These are phyloP conservation scores for Datisca glomerata DNA, from an alignment of 306 rosid genomes.

Conservation along the genomic window DNA sequence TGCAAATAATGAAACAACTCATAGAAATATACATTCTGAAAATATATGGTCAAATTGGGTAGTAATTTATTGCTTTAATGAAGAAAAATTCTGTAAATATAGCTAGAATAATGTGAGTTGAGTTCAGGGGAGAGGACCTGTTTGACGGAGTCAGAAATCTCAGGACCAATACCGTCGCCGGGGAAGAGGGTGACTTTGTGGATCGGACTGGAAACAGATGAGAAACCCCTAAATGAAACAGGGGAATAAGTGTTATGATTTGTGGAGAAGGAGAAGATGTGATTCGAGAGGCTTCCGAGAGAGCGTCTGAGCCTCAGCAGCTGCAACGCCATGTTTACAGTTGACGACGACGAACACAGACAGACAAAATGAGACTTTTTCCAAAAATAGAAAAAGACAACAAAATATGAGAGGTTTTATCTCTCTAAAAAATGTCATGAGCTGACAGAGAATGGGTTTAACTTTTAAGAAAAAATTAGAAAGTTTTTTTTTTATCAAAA, in stretches of 20 bases:
- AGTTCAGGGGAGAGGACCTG: background rate
- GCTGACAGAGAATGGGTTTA: no score
- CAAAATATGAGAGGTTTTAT: no score
- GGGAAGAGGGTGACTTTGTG: slow-evolving; percentile 1
- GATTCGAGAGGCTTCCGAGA: background rate
- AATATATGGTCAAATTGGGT: no score
- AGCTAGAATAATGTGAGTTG: no score
- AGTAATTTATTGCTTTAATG: background rate
- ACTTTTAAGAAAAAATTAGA: no score
- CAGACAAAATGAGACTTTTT: no score
- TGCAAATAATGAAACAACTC: slow-evolving; percentile 3
- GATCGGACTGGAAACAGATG: background rate
- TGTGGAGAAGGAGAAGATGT: background rate
- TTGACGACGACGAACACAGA: background rate
- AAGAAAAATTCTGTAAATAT: background rate
- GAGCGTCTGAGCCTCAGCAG: background rate
- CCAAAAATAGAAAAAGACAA: no score
- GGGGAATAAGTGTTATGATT: background rate
- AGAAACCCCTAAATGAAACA: background rate
- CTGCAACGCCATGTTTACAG: background rate
- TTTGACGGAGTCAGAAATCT: background rate
- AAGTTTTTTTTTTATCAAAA: no score
- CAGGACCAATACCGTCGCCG: background rate
- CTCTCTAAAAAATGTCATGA: no score
- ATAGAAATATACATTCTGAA: no score